Conservation (phyloP, 73 alveolate species). For the Paramecium sonneborni region DNA sequence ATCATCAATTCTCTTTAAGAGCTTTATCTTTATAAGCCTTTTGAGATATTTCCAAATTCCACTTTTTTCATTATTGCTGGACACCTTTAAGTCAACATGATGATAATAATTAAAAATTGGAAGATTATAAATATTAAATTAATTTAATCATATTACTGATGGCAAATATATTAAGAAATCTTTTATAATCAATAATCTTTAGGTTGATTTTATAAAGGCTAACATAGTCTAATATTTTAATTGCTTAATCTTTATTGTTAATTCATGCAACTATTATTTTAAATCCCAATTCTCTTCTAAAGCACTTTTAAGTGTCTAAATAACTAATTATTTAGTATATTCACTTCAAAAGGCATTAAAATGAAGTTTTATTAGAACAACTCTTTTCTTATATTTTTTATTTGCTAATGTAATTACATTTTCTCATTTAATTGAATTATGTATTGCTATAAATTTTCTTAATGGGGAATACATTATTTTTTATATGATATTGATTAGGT, state of each 20-base stretch:
- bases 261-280: not conserved
- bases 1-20: not conserved
- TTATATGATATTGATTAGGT: not conserved
- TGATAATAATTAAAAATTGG: not conserved
- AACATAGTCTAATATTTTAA: not conserved
- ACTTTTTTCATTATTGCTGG: not conserved
- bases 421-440: not conserved
- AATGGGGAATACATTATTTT: not conserved
- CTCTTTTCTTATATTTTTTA: not conserved
- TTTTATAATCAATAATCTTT: not conserved
- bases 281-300: not conserved
- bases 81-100: not conserved
- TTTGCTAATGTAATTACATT: not conserved
- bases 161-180: not conserved
- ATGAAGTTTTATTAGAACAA: not conserved
- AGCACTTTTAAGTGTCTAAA: not conserved
- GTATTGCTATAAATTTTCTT: not conserved
- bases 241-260: not conserved
- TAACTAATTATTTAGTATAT: not conserved
- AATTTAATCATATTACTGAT: not conserved
- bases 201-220: not conserved
- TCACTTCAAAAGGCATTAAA: not conserved
- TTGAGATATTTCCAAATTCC: conserved; percentile 1
- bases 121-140: not conserved
- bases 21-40: not conserved